Evolutionary conservation across 495 filamentous ascomycete genomes (phyloP), one percentile per base, ranked within the genome.

Genomic region (Choiromyces venosus): DNA sequence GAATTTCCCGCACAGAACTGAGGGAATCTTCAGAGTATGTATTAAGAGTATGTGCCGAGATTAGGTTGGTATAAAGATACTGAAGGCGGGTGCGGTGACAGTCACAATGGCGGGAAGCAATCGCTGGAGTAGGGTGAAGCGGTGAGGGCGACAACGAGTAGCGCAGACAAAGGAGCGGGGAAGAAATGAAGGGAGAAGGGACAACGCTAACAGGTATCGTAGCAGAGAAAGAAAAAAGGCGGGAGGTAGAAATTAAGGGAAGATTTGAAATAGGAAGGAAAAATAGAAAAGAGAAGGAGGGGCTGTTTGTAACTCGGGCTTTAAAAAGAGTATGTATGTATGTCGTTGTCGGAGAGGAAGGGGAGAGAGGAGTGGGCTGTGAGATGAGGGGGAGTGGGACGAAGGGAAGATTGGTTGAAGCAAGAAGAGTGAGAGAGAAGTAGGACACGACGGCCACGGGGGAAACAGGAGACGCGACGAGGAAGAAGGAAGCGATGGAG

Each of bases 1-100:
- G 65, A 33, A 66, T 69, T 73, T 77, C 76, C 74, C 56, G 74
- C 69, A 77, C 75, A 72, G 67, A 67, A 73, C 66, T 44, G 21
- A 69, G 70, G 76, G 76, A 73, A 64, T 37, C 36, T 46, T 44
- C 72, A 64, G n/a, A 66, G 66, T 72, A 36, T 25, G 64, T 66
- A 68, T 68, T 69, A 65, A 70, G 69, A 25, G 56, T 65, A 44
- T 25, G 61, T 73, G 66, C 75, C 69, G 69, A 61, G 70, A 77
- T 46, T 36, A 65, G 75, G 66, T 12, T 40, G 61, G 33, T 61
- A 61, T 61, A 77, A 37, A 21, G 69, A 69, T 52, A 39, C 37
- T 72, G 39, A 35, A n/a, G 36, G 56, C 36, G 61, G 66, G 44
- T 66, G 65, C 40, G 61, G 69, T 72, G 70, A 67, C 70, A 73